Evolutionary conservation across 495 filamentous ascomycete genomes (phyloP), one percentile per base, ranked within the genome.

Genomic region (Penicillium daleae): DNA sequence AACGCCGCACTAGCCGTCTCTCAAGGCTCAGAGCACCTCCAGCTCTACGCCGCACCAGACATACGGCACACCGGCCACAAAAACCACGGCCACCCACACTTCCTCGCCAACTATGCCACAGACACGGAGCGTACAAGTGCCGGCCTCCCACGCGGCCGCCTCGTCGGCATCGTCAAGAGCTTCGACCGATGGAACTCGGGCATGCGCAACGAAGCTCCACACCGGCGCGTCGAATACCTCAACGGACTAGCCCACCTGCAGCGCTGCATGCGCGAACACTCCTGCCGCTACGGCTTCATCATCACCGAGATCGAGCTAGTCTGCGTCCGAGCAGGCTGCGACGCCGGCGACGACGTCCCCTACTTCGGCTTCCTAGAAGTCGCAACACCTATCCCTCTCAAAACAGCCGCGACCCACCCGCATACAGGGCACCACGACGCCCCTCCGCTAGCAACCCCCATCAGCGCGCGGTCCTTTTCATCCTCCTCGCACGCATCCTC

Each of bases 301-400:
- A 87, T 97, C 58, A 97, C 91, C 0, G 93, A 97, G 72, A 96
- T 96, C 69, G 93, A 97, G 78, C 89, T 97, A 13, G 87, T 97
- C 32, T 89, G 92, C 70, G 92, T 96, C 0, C 91, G 93, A 53
- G 90, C 90, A 57, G 89, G 89, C 35, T 86, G 82, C 57, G 90
- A 92, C 56, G 71, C 73, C 12, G 86, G 79, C 57, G 89, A 89
- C 62, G 75, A 76, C 22, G 85, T 87, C 4, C 93, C 93, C 0
- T 87, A 93, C 65, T 97, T 96, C 69, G 93, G 93, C 2, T 90
- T 82, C 74, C 76, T 97, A 4, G 93, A 97, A 72, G 80, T 97
- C 31, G 85, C 87, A 4, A 80, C 86, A 4, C 79, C 87, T 0
- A 86, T 89, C 42, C 73, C 79, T 0, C 76, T 86, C 37, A 80